Evolutionary conservation across 192 early-diverging fungal genomes (phyloP).

Genomic region (Chytriomyces confervae): DNA sequence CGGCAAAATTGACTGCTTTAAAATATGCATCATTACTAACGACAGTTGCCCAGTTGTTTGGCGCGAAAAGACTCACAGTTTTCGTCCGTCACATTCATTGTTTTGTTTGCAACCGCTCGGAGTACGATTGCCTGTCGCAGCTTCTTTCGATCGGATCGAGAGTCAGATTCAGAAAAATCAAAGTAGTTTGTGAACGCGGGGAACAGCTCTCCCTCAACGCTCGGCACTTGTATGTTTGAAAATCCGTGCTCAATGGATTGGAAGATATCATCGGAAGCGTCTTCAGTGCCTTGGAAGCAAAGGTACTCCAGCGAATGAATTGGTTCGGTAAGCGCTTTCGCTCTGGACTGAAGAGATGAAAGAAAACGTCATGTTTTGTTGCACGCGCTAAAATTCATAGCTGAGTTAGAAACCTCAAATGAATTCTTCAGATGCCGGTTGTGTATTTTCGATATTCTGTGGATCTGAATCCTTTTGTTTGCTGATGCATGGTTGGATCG

Average conservation of each 20-base stretch:
- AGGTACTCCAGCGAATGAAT: constrained; percentile 45
- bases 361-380: background rate
- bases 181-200: constrained; percentile 31
- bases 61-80: background rate
- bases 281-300: constrained; percentile 41
- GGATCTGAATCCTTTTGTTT: constrained; percentile 52
- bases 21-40: background rate
- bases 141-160: constrained; percentile 28
- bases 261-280: constrained; percentile 45
- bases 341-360: background rate
- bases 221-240: background rate
- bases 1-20: constrained; percentile 28
- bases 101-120: constrained; percentile 18
- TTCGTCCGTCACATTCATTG: constrained; percentile 4
- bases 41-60: background rate
- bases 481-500: constrained; percentile 31
- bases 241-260: constrained; percentile 58
- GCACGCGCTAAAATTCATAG: constrained; percentile 4
- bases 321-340: constrained; percentile 23
- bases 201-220: background rate
- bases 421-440: constrained; percentile 54
- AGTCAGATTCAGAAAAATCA: constrained; percentile 26
- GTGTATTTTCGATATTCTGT: constrained; percentile 58
- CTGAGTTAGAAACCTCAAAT: constrained; percentile 49
- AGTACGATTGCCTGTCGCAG: constrained; percentile 52